These are phyloP conservation scores for Fonsecaea nubica DNA, from an alignment of 2,329 filamentous ascomycete genomes.

Conservation along the genomic window DNA sequence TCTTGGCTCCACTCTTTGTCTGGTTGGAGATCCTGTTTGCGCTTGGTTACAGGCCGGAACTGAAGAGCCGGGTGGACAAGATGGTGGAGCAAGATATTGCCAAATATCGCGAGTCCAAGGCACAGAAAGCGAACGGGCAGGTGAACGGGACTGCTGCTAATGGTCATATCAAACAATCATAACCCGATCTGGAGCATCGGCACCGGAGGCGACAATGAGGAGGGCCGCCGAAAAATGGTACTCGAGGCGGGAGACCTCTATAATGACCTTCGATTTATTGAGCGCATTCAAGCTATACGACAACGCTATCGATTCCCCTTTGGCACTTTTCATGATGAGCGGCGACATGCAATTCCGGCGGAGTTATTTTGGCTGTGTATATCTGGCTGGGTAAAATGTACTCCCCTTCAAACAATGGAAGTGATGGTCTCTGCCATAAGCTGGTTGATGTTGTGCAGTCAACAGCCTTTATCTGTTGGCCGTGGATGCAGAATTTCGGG, in stretches of 20 bases:
- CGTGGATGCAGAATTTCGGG: neutral
- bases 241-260: neutral
- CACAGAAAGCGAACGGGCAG: conserved; percentile 43
- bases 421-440: neutral
- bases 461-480: neutral
- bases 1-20: conserved; percentile 93
- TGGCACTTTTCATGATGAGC: conserved; percentile 2
- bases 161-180: conserved; percentile 39
- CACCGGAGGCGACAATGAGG: neutral
- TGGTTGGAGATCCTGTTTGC: conserved; percentile 94
- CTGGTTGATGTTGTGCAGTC: neutral
- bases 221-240: neutral
- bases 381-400: neutral
- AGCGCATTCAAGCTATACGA: conserved; percentile 1
- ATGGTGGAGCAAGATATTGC: conserved; percentile 76
- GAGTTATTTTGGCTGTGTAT: conserved; percentile 9
- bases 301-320: conserved; percentile 3
- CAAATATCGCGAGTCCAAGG: conserved; percentile 71
- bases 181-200: neutral
- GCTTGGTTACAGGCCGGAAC: conserved; percentile 85
- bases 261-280: conserved; percentile 7
- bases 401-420: neutral
- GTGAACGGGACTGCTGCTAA: conserved; percentile 36
- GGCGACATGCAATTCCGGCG: conserved; percentile 4
- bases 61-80: conserved; percentile 80